A percentile compares a stretch with the other conserved stretches of the same genome.
Conservation (phyloP, 805 yeast species). For the Wickerhamomyces hampshirensis region DNA sequence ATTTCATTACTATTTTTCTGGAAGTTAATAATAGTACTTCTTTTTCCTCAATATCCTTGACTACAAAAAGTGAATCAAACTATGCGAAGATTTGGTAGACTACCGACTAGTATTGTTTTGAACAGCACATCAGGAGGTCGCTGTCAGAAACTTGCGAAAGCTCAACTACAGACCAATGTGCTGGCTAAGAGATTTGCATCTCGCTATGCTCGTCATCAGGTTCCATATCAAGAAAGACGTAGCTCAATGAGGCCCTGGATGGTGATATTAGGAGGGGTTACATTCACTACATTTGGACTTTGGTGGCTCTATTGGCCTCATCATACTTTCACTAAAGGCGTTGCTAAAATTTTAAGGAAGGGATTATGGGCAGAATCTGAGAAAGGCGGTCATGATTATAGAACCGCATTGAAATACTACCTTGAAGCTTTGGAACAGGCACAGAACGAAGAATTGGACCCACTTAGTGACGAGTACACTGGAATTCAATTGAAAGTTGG, state of each 20-base stretch:
- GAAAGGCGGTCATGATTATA: slow-evolving; percentile 49
- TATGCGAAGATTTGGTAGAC: too few species aligned
- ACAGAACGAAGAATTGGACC: slow-evolving; percentile 48
- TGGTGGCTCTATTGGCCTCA: slow-evolving; percentile 57
- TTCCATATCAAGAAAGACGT: slow-evolving; percentile 6
- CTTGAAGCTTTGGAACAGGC: slow-evolving; percentile 69
- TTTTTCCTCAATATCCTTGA: too few species aligned
- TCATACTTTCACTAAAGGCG: slow-evolving; percentile 62
- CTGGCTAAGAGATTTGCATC: slow-evolving; percentile 7
- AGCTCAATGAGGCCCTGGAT: slow-evolving; percentile 17
- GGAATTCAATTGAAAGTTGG: slow-evolving; percentile 85
- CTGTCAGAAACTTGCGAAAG: too few species aligned
- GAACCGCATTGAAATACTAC: slow-evolving; percentile 65
- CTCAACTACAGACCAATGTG: background rate
- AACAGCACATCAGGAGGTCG: too few species aligned
- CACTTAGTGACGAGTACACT: slow-evolving; percentile 74
- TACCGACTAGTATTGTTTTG: too few species aligned
- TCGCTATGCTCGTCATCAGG: slow-evolving; percentile 8
- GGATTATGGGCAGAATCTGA: slow-evolving; percentile 84
- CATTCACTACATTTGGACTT: slow-evolving; percentile 22
- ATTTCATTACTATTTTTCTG: too few species aligned
- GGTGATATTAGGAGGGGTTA: slow-evolving; percentile 20
- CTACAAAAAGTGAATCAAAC: too few species aligned
- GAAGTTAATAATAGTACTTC: too few species aligned
- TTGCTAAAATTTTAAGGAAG: slow-evolving; percentile 65